These are phyloP conservation scores for Solanum paucissectum DNA, from an alignment of 257 asterid genomes.

Conservation along the genomic window DNA sequence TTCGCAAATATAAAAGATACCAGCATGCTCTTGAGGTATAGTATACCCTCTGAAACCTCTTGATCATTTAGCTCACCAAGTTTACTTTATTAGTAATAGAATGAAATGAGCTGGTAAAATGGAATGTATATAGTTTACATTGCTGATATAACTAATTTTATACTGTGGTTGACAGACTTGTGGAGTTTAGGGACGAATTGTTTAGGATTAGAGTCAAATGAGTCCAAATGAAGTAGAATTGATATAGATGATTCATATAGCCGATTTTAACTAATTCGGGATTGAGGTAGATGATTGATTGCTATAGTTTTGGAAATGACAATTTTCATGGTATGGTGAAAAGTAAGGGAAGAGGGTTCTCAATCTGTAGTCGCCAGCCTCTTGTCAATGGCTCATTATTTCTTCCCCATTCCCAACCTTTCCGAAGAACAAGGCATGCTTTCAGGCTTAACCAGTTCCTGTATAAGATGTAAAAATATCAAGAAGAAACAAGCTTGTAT, in stretches of 20 bases:
- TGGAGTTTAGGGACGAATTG: background rate
- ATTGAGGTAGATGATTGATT: background rate
- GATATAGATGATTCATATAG: background rate
- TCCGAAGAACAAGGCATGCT: background rate
- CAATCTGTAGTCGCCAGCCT: background rate
- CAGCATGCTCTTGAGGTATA: slow-evolving; percentile 68
- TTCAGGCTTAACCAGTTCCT: background rate
- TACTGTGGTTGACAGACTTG: background rate
- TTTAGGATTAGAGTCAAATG: background rate
- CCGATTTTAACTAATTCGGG: background rate
- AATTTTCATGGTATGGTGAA: background rate
- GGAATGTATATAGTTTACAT: background rate
- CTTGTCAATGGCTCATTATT: background rate
- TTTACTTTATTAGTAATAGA: no score
- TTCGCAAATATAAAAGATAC: slow-evolving; percentile 45
- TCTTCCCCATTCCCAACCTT: background rate
- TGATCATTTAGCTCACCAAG: background rate
- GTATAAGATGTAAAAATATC: background rate
- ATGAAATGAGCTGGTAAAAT: background rate
- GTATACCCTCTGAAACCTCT: background rate
- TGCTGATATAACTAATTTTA: background rate
- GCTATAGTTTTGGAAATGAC: background rate
- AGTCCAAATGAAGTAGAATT: background rate
- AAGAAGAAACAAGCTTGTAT: background rate
- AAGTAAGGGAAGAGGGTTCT: background rate